Base-by-base conservation (phyloP, 495 filamentous ascomycete species). In the Alectoria sarmentosa region DNA sequence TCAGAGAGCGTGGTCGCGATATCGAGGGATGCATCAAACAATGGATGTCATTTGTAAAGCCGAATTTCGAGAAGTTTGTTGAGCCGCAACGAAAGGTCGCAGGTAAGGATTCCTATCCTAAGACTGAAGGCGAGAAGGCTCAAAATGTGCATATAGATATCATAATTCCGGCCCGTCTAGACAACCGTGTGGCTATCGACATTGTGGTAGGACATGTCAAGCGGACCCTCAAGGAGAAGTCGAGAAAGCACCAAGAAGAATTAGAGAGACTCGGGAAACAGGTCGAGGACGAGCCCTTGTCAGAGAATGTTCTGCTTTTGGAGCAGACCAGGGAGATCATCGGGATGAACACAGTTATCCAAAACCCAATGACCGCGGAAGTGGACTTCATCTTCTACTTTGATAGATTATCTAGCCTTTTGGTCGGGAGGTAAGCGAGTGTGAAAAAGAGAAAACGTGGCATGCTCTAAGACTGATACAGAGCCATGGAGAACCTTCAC, bases 361-460 rank as follows among this genome's bases (percentile, higher is more conserved):
- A 93, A 69, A 81, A 91, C 70, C 89, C 88, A 30, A 82, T 88
- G 49, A 93, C 88, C 2, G 76, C 86, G 15, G 83, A 88, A 48
- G 94, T 96, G 67, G 92, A 97, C 66, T 98, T 96, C 72, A 90
- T 96, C 62, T 98, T 97, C 74, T 96, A 96, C 74, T 96, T 97
- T 69, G 90, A 98, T 76, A 86, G 94, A 26, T 76, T 98, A 42
- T 83, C 87, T 4, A 84, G 86, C 1, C 76, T 97, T n/a, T 79
- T 98, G 10, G 84, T 98, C 37, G 92, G 97, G 73, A 84, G 85
- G 85, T 91, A 78, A 68, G 75, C 71, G 10, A 11, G 28, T n/a
- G 26, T 48, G 26, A 26, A 37, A 9, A 23, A 14, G 3, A 9
- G 37, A 21, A 17, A 42, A 3, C 19, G 15, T 14, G 14, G 26